Base-by-base conservation (phyloP, 139 green algal species). In the Chloropicon primus region DNA sequence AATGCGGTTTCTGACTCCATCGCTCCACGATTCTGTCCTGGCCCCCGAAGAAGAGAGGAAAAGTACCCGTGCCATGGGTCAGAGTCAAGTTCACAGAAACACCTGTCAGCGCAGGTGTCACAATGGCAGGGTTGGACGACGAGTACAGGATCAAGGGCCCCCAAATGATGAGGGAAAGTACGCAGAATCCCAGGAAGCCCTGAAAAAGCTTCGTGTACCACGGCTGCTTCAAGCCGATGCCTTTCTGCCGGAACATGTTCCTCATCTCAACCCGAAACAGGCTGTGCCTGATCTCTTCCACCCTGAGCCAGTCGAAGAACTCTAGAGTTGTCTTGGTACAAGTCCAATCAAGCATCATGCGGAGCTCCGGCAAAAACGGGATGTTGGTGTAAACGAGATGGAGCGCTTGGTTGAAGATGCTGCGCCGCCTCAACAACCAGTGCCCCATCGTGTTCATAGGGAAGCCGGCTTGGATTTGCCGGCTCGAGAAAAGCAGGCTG, bases 281-380 rank as follows among this genome's bases (percentile, higher is more conserved):
- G 21, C 74, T 86, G 24, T 84, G 85, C 72, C 87, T 84, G 41
- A 97, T 93, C 86, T 97, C 92, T 82, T 97, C 92, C 71, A 97
- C 83, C 85, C 96, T 96, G 23, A 97, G 81, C 93, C 93, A 97
- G 76, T 91, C 85, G 27, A 87, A 87, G 41, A 92, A 79, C 72
- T 87, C 81, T 73, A 93, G 82, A 0, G 87, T 88, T 54, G 90
- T 96, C 72, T 86, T 74, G 1, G 90, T 91, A 82, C 88, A 93
- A 17, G 84, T 85, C 89, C 91, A 97, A 81, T 97, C 93, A 77
- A 97, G 84, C 77, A 97, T 82, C 22, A 81, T 84, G 1, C 91
- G 84, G 53, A 97, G 86, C 90, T 97, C 93, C 71, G 94, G 96
- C 53, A 97, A 73, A 75, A 97, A 97, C 2, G 93, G 93, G 10